Conservation (phyloP, 306 rosid genomes). For the Trifolium subterraneum region DNA sequence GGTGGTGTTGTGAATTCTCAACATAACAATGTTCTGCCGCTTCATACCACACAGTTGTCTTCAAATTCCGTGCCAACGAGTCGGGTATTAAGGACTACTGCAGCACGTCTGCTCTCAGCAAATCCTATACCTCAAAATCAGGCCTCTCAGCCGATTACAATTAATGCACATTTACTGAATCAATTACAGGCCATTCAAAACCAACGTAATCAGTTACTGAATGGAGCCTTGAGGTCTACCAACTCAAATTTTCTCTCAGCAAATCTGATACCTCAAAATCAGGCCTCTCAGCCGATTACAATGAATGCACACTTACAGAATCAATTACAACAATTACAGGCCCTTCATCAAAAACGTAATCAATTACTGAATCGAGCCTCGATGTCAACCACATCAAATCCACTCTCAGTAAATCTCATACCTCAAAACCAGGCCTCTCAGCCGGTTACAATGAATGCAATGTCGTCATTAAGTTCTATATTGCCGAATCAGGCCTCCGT, state of each 20-base stretch:
- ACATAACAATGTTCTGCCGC: slow-evolving; percentile 34
- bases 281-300: slow-evolving; percentile 24
- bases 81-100: slow-evolving; percentile 38
- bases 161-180: neutral
- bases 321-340: no score
- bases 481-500: slow-evolving; percentile 33
- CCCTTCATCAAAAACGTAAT: no score
- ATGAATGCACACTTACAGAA: neutral
- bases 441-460: slow-evolving; percentile 21
- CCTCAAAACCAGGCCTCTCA: slow-evolving; percentile 41
- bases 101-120: slow-evolving; percentile 17
- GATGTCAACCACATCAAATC: slow-evolving; percentile 28
- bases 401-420: slow-evolving; percentile 31
- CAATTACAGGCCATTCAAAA: no score
- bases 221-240: no score
- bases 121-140: slow-evolving; percentile 40
- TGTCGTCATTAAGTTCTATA: slow-evolving; percentile 18
- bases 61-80: slow-evolving; percentile 39
- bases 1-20: slow-evolving; percentile 32
- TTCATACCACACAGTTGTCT: slow-evolving; percentile 28
- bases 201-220: neutral
- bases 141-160: slow-evolving; percentile 22
- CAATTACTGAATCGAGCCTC: slow-evolving; percentile 19
- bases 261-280: slow-evolving; percentile 37
- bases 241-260: neutral